Evolutionary conservation across 345 rosid species (phyloP).

Genomic region (Linum trigynum): DNA sequence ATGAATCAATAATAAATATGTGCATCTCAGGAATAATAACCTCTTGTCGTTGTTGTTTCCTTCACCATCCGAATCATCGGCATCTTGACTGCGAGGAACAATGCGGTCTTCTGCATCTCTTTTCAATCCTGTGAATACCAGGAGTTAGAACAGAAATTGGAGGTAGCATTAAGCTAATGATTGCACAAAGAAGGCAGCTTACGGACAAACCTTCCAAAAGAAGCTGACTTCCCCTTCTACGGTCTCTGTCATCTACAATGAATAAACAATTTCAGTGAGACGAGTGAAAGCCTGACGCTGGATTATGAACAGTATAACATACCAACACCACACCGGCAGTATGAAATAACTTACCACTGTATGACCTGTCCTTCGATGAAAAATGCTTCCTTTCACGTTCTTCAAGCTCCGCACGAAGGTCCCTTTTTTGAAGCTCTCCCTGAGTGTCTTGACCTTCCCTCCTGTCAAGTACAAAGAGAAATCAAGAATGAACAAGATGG

Average conservation of each 20-base stretch:
- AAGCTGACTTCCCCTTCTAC: constrained; percentile 66
- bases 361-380: constrained; percentile 75
- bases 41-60: constrained; percentile 58
- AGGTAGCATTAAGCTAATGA: constrained; percentile 1
- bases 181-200: background rate
- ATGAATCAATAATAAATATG: constrained; percentile 1
- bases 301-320: background rate
- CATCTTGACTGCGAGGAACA: constrained; percentile 74
- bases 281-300: background rate
- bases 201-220: constrained; percentile 53
- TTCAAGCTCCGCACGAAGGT: constrained; percentile 39
- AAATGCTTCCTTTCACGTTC: constrained; percentile 88
- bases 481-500: background rate
- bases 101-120: constrained; percentile 81
- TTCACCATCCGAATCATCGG: constrained; percentile 94
- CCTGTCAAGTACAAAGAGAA: background rate
- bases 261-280: constrained; percentile 3
- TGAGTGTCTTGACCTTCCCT: constrained; percentile 33
- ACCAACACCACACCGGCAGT: too few species aligned
- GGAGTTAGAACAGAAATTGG: constrained; percentile 18
- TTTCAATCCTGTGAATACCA: constrained; percentile 39
- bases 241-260: constrained; percentile 78
- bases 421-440: constrained; percentile 60
- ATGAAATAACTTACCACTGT: constrained; percentile 29
- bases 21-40: constrained; percentile 16